A percentile compares a stretch with the other conserved stretches of the same genome.
These are phyloP conservation scores for Gypsophila paniculata DNA, from an alignment of 179 eudicot genomes.

Conservation along the genomic window DNA sequence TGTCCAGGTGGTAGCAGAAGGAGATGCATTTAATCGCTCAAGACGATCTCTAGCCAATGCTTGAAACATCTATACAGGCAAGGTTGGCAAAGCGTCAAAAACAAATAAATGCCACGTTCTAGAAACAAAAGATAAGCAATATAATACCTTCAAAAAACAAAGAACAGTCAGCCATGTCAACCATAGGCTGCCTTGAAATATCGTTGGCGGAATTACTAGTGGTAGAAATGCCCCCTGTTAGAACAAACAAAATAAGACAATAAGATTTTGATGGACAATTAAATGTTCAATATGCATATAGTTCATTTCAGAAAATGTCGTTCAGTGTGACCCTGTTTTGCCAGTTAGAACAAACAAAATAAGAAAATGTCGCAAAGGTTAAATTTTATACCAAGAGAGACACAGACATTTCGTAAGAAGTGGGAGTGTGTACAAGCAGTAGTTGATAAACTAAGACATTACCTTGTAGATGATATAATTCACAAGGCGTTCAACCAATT, in stretches of 20 bases:
- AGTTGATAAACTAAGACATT: constrained; percentile 4
- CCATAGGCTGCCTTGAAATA: constrained; percentile 79
- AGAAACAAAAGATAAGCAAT: constrained; percentile 14
- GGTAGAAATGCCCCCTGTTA: constrained; percentile 89
- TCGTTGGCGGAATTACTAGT: constrained; percentile 75
- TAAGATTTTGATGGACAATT: background rate
- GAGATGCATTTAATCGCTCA: constrained; percentile 93
- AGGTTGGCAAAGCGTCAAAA: constrained; percentile 14
- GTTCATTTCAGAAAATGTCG: background rate
- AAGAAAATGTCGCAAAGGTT: too few relatives aligned
- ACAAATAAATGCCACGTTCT: background rate
- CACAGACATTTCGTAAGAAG: background rate
- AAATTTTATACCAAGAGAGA: background rate
- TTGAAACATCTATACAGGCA: constrained; percentile 79
- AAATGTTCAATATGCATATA: background rate
- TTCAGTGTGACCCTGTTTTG: background rate
- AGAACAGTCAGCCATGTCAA: constrained; percentile 74
- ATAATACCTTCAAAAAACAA: constrained; percentile 80
- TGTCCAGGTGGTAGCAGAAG: constrained; percentile 84
- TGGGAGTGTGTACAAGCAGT: constrained; percentile 7
- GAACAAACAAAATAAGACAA: constrained; percentile 2
- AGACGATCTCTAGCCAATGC: constrained; percentile 98
- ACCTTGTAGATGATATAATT: constrained; percentile 94
- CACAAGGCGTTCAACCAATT: constrained; percentile 72
- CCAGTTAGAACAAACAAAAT: too few relatives aligned